Evolutionary conservation across 2,329 filamentous ascomycete species (phyloP), one percentile per base, ranked within the genome.

Genomic region (Mariannaea sp.): DNA sequence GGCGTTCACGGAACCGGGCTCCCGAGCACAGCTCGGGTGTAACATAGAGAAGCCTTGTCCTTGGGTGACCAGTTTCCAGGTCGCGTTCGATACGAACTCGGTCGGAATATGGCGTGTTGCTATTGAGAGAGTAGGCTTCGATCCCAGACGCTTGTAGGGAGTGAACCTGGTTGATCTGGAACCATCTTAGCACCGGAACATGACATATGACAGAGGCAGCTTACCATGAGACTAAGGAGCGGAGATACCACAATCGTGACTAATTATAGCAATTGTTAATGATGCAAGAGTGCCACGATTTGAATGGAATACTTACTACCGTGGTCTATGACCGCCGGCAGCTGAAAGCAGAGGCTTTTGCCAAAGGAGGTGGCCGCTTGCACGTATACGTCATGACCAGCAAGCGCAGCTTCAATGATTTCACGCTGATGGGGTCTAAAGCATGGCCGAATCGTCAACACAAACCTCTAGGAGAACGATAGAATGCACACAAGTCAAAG

Each of bases 241-340:
- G 92, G 93, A 26, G 91, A 96, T 32, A 97, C 82, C 27, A 97
- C 92, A 54, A 97, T 87, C 0, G 92, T 96, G 60, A 96, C 88
- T 91, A 56, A 48, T 16, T 42, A 35, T 17, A 53, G 49, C 55
- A 62, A 38, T 9, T 22, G 22, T 67, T 51, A 65, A 54, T 50
- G 39, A 43, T 19, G 46, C 29, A 39, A 17, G n/a, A 26, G 20
- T 19, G 38, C 38, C 36, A 20, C 36, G 26, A 24, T 41, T 51
- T 60, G 66, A 59, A 24, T 14, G 22, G 16, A 42, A 26, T n/a
- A 81, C 86, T 67, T 75, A 92, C 89, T 91, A 60, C 93, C 93
- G 70, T 87, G 84, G 65, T 93, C 88, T 51, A 96, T 86, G 26
- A 97, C 86, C 19, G 92, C 92, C 7, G 92, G 92, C 1, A 97